Conservation (phyloP, 441 rosid species). For the Corymbia citriodora region DNA sequence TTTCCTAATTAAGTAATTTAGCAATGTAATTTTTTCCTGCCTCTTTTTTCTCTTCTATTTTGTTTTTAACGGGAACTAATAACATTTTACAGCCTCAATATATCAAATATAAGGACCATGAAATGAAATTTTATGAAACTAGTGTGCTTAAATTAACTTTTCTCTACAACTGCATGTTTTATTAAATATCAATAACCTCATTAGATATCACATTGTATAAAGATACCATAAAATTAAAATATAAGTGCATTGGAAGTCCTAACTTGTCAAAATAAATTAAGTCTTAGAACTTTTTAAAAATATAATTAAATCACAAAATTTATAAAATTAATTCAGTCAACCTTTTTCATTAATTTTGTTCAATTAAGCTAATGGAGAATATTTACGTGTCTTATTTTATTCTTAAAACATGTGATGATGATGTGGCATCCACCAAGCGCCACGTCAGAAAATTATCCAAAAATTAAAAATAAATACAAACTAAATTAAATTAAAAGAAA, state of each 20-base stretch:
- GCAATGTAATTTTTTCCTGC: neutral
- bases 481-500: neutral
- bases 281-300: neutral
- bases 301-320: neutral
- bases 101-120: neutral
- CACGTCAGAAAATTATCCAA: neutral
- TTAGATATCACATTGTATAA: neutral
- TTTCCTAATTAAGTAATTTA: neutral
- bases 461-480: neutral
- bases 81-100: neutral
- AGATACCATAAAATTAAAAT: neutral
- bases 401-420: neutral
- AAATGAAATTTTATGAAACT: neutral
- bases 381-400: fast-evolving
- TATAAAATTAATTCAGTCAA: too few relatives aligned
- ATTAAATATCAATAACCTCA: neutral
- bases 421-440: neutral
- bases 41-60: neutral
- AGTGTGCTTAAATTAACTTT: neutral
- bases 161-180: neutral
- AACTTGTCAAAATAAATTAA: neutral
- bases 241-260: neutral
- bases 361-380: neutral
- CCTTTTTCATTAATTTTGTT: fast-evolving
- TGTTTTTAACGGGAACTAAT: neutral